Evolutionary conservation across 2,329 filamentous ascomycete species (phyloP).

Genomic region (Coccinonectria pachysandricola): DNA sequence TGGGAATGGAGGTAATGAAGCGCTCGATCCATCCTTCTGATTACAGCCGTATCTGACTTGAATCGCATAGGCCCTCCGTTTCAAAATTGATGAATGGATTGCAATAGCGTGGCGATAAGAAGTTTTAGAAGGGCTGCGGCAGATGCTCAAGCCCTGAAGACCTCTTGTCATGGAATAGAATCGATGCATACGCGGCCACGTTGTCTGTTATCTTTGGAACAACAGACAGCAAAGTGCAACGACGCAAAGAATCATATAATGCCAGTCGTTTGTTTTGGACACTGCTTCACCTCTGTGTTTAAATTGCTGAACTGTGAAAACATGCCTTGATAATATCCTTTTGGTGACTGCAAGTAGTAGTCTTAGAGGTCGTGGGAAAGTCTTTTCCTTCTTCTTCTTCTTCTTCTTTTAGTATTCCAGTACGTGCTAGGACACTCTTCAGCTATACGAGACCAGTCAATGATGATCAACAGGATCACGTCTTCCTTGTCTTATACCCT

Average conservation of each 20-base stretch:
- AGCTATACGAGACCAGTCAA: too few species aligned
- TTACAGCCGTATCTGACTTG: too few species aligned
- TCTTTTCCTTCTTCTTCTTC: too few species aligned
- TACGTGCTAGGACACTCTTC: too few species aligned
- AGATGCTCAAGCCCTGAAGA: constrained; percentile 9
- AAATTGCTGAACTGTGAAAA: constrained; percentile 1
- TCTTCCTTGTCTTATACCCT: too few species aligned
- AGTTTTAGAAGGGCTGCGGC: constrained; percentile 11
- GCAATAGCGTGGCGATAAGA: constrained; percentile 15
- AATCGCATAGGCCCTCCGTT: too few species aligned
- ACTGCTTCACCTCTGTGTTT: constrained; percentile 3
- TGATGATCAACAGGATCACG: too few species aligned
- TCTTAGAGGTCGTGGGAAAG: too few species aligned
- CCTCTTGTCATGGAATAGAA: constrained; percentile 16
- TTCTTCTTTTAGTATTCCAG: too few species aligned
- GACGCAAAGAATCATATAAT: constrained; percentile 17
- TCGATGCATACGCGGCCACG: constrained; percentile 13
- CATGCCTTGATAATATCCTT: background rate
- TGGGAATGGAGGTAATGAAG: constrained; percentile 23
- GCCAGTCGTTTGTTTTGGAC: constrained; percentile 16
- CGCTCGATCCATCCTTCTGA: too few species aligned
- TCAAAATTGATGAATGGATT: too few species aligned
- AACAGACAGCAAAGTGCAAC: constrained; percentile 10
- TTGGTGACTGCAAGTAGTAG: too few species aligned
- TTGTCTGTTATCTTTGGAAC: constrained; percentile 7